Percentiles rank a stretch among this genome's conserved stretches.
These are phyloP conservation scores for Pinus tabuliformis DNA, from an alignment of 75 land plant species.

Conservation along the genomic window DNA sequence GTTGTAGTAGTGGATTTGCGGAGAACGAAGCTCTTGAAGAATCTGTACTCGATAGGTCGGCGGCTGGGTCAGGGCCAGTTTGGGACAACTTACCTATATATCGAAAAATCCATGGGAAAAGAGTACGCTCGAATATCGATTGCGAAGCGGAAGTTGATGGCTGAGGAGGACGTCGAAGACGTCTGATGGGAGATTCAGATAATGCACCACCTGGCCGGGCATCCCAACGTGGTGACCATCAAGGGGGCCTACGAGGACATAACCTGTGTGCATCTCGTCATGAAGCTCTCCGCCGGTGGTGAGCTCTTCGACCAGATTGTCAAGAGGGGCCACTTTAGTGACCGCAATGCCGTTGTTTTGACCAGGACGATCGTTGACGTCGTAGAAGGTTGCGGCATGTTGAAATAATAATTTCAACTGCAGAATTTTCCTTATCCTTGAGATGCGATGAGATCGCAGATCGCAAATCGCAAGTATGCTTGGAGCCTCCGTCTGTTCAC, in stretches of 20 bases:
- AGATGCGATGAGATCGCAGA: too few species aligned
- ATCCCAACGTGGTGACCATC: slow-evolving; percentile 75
- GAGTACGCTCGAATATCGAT: slow-evolving; percentile 83
- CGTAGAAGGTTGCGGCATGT: slow-evolving; percentile 37
- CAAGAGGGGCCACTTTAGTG: slow-evolving; percentile 76
- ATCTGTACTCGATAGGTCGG: slow-evolving; percentile 58
- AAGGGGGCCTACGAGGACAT: slow-evolving; percentile 83
- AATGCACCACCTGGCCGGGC: slow-evolving; percentile 88
- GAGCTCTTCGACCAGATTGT: slow-evolving; percentile 92
- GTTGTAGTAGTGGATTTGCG: slow-evolving; percentile 1
- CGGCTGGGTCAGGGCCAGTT: slow-evolving; percentile 92
- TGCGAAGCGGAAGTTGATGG: slow-evolving; percentile 80
- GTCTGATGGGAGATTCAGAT: slow-evolving; percentile 93
- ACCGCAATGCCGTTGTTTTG: slow-evolving; percentile 67
- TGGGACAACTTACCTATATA: slow-evolving; percentile 70
- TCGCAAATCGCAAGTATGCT: too few species aligned
- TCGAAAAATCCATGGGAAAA: slow-evolving; percentile 56
- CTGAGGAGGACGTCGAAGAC: slow-evolving; percentile 83
- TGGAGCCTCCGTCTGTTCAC: too few species aligned
- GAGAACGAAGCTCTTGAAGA: slow-evolving; percentile 58
- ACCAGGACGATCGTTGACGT: slow-evolving; percentile 74
- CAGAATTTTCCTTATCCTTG: too few species aligned
- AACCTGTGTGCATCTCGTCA: slow-evolving; percentile 76
- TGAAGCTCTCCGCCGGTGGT: slow-evolving; percentile 87
- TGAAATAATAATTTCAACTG: too few species aligned